Evolutionary conservation across 2,329 filamentous ascomycete genomes (phyloP).

Genomic region (Botryosphaeria dothidea): DNA sequence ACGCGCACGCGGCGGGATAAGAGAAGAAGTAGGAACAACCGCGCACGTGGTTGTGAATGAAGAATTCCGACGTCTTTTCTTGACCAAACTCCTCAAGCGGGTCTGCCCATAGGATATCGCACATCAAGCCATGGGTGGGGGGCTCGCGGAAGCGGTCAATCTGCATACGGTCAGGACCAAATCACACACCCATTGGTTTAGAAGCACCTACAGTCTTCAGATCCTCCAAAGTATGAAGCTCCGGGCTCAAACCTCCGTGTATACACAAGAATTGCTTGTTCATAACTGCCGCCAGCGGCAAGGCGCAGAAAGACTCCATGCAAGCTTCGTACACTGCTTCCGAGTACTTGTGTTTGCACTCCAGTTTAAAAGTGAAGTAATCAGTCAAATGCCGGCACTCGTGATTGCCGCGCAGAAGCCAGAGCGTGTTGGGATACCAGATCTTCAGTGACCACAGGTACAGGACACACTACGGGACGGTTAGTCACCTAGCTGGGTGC

Average conservation of each 20-base stretch:
- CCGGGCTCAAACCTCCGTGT: slow-evolving; percentile 92
- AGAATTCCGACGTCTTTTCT: slow-evolving; percentile 97
- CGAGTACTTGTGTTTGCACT: slow-evolving; percentile 99
- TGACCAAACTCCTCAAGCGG: slow-evolving; percentile 97
- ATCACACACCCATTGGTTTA: slow-evolving; percentile 14
- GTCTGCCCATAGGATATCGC: slow-evolving; percentile 98
- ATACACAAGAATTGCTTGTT: slow-evolving; percentile 99
- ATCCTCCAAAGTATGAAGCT: slow-evolving; percentile 93
- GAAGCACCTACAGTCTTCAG: slow-evolving; percentile 71
- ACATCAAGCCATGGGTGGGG: slow-evolving; percentile 97
- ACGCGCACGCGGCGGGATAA: slow-evolving; percentile 93
- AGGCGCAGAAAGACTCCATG: slow-evolving; percentile 95
- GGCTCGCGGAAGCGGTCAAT: slow-evolving; percentile 98
- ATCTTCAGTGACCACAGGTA: slow-evolving; percentile 99
- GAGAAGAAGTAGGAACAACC: slow-evolving; percentile 99
- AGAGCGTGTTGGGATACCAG: slow-evolving; percentile 96
- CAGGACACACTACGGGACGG: slow-evolving; percentile 69
- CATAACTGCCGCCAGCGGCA: slow-evolving; percentile 95
- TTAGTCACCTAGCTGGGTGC: slow-evolving; percentile 30
- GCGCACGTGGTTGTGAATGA: slow-evolving; percentile 96
- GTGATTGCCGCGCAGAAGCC: slow-evolving; percentile 96
- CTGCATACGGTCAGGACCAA: slow-evolving; percentile 47
- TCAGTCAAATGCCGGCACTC: slow-evolving; percentile 98
- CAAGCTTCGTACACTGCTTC: slow-evolving; percentile 95
- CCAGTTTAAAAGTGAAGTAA: slow-evolving; percentile 99